These are phyloP conservation scores for Acer yangbiense DNA, from an alignment of 345 rosid genomes.

Conservation along the genomic window DNA sequence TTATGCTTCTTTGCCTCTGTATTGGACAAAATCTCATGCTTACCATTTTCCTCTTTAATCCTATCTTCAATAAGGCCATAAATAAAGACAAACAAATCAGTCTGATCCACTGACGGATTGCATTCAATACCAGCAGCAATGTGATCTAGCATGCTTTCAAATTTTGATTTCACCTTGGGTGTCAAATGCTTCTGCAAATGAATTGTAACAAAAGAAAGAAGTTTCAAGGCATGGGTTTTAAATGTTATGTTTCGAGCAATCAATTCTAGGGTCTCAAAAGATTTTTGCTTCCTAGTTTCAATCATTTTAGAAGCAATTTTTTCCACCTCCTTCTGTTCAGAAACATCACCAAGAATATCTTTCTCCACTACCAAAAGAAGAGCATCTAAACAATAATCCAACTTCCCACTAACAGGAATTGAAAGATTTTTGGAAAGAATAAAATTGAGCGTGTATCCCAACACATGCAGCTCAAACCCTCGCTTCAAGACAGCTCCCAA, in stretches of 20 bases:
- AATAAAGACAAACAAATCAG: constrained; percentile 67
- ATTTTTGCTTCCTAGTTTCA: constrained; percentile 73
- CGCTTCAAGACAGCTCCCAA: constrained; percentile 72
- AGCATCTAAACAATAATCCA: constrained; percentile 84
- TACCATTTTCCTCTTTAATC: constrained; percentile 47
- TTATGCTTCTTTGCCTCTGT: constrained; percentile 27
- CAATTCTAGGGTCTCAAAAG: constrained; percentile 73
- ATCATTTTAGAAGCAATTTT: constrained; percentile 89
- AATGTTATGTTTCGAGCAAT: constrained; percentile 75
- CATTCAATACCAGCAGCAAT: constrained; percentile 81
- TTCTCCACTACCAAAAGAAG: constrained; percentile 70
- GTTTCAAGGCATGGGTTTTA: constrained; percentile 60
- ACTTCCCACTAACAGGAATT: constrained; percentile 46
- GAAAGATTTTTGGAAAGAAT: constrained; percentile 57
- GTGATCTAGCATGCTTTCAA: constrained; percentile 73
- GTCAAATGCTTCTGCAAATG: constrained; percentile 69
- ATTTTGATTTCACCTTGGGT: constrained; percentile 66
- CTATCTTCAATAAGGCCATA: constrained; percentile 66
- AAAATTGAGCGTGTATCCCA: constrained; percentile 76
- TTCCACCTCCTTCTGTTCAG: constrained; percentile 88
- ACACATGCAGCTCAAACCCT: constrained; percentile 84
- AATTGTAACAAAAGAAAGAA: constrained; percentile 63
- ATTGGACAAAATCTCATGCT: constrained; percentile 33
- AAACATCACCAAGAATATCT: constrained; percentile 88
- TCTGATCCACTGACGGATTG: constrained; percentile 76